Percentiles rank a stretch among this genome's conserved stretches.
phyloP scores from a whole-genome alignment of 805 yeast genomes.

The Monosporozyma solicola region DNA sequence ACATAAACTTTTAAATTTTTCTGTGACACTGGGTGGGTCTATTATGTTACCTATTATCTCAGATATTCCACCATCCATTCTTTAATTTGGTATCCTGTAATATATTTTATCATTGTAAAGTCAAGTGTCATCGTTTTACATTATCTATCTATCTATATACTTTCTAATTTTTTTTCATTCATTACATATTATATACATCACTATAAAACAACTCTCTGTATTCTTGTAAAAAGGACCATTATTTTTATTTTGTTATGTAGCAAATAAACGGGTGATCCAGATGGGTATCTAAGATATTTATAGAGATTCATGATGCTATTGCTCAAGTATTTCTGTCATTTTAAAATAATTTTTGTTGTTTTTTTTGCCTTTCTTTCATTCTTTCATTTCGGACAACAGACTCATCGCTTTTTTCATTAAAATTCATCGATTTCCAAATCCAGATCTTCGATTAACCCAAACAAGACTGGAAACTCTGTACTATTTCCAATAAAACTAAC shows the following conservation, averaged over 20 bases:
- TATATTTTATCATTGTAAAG: neutral
- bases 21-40: neutral
- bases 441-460: constrained; percentile 1
- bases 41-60: neutral
- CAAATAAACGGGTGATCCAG: neutral
- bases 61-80: neutral
- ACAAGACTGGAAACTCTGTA: neutral
- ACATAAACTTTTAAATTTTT: neutral
- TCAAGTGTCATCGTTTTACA: neutral
- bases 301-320: neutral
- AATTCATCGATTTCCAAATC: neutral
- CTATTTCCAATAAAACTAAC: neutral
- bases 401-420: neutral
- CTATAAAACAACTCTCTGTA: constrained; percentile 1
- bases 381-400: neutral
- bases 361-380: neutral
- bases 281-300: too few relatives aligned
- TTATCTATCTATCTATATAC: neutral
- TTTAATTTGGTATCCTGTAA: neutral
- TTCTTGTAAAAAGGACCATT: neutral
- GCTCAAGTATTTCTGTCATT: neutral
- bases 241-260: neutral
- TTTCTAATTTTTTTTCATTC: neutral
- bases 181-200: neutral
- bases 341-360: neutral